phyloP scores from a whole-genome alignment of 75 land plant species.

The Selaginella tamariscina region DNA sequence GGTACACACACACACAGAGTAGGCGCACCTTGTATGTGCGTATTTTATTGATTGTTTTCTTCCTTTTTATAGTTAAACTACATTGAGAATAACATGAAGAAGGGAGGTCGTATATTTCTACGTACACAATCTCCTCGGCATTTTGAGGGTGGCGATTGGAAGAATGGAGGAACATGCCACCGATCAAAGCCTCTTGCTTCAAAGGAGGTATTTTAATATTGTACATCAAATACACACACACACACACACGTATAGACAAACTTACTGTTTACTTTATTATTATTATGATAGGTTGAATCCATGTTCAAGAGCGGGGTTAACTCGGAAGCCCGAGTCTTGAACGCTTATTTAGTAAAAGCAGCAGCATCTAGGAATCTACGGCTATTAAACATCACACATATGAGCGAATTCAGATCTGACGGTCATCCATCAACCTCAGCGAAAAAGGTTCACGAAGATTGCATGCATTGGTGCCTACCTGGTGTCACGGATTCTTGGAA shows the following conservation, averaged over 20 bases:
- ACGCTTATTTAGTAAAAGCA: slow-evolving; percentile 46
- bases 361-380: slow-evolving; percentile 39
- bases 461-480: slow-evolving; percentile 96
- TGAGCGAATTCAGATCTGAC: slow-evolving; percentile 84
- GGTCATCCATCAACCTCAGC: slow-evolving; percentile 68
- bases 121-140: slow-evolving; percentile 89
- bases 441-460: slow-evolving; percentile 80
- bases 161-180: slow-evolving; percentile 65
- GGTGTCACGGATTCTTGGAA: slow-evolving; percentile 87
- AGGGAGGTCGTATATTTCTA: slow-evolving; percentile 34
- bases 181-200: slow-evolving; percentile 42
- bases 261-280: too few relatives aligned
- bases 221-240: too few relatives aligned
- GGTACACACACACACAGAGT: slow-evolving; percentile 39
- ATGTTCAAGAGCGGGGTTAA: slow-evolving; percentile 62
- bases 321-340: slow-evolving; percentile 44
- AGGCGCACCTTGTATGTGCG: not conserved
- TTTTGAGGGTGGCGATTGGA: slow-evolving; percentile 97
- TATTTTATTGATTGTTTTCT: not conserved
- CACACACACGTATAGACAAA: too few relatives aligned
- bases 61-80: slow-evolving; percentile 32
- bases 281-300: slow-evolving; percentile 66
- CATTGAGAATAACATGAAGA: slow-evolving; percentile 31
- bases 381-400: slow-evolving; percentile 50
- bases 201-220: slow-evolving; percentile 30